These are phyloP conservation scores for Hirschfeldia incana DNA, from an alignment of 345 rosid species.

Conservation along the genomic window DNA sequence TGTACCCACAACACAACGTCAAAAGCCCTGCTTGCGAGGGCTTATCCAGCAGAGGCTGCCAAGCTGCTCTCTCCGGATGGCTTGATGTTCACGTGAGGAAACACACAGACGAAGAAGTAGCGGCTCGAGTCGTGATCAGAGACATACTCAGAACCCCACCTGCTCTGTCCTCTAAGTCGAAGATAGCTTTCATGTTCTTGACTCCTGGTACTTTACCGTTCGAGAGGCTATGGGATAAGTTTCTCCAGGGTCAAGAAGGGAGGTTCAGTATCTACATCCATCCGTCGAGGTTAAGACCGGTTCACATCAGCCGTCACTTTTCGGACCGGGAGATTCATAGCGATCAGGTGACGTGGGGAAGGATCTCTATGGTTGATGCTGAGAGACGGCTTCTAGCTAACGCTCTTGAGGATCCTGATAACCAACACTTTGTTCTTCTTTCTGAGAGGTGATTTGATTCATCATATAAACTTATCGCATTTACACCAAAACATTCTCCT, in stretches of 20 bases:
- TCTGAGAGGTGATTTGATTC: slow-evolving; percentile 71
- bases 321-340: slow-evolving; percentile 71
- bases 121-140: slow-evolving; percentile 66
- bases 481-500: not conserved
- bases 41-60: slow-evolving; percentile 77
- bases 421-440: slow-evolving; percentile 94
- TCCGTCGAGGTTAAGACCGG: slow-evolving; percentile 70
- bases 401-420: slow-evolving; percentile 87
- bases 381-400: slow-evolving; percentile 85
- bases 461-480: not conserved
- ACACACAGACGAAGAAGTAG: slow-evolving; percentile 78
- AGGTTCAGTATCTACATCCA: slow-evolving; percentile 77
- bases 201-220: slow-evolving; percentile 84
- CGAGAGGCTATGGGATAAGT: slow-evolving; percentile 94
- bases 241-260: slow-evolving; percentile 84
- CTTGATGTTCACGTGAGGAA: slow-evolving; percentile 89
- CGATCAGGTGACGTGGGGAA: slow-evolving; percentile 91
- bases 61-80: slow-evolving; percentile 67
- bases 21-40: slow-evolving; percentile 59
- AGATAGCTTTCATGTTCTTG: slow-evolving; percentile 94
- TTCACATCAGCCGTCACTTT: slow-evolving; percentile 76
- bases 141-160: slow-evolving; percentile 68
- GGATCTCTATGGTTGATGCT: slow-evolving; percentile 96
- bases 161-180: slow-evolving; percentile 49
- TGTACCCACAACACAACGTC: slow-evolving; percentile 68